Evolutionary conservation across 2,329 filamentous ascomycete species (phyloP).

Genomic region (Didymella segeticola): DNA sequence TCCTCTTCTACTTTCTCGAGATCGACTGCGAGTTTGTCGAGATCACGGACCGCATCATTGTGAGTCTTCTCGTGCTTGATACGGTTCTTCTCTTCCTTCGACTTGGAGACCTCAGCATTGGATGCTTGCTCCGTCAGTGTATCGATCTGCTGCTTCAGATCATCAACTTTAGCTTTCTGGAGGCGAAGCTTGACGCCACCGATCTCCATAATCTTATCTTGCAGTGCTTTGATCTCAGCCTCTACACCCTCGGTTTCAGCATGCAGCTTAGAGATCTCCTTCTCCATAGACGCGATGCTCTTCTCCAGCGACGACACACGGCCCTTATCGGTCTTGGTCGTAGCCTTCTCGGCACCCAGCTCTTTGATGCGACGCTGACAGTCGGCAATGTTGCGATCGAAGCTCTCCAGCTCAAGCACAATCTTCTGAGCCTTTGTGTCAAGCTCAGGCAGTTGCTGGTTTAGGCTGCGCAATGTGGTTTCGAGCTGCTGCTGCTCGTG

Average conservation of each 20-base stretch:
- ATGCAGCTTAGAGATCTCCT: conserved; percentile 80
- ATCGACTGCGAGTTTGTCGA: conserved; percentile 74
- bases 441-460: conserved; percentile 79
- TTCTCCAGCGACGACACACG: conserved; percentile 77
- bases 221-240: conserved; percentile 87
- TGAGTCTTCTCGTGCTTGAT: conserved; percentile 85
- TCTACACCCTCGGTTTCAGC: conserved; percentile 89
- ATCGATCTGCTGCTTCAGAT: conserved; percentile 80
- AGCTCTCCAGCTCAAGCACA: conserved; percentile 84
- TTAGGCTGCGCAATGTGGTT: conserved; percentile 71
- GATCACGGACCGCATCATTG: conserved; percentile 78
- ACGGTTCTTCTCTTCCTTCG: conserved; percentile 92
- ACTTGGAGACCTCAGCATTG: conserved; percentile 83
- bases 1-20: conserved; percentile 80
- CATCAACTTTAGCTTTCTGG: conserved; percentile 90
- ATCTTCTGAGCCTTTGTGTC: conserved; percentile 94
- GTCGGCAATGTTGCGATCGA: conserved; percentile 82
- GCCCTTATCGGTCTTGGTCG: conserved; percentile 79
- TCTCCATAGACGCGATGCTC: conserved; percentile 75
- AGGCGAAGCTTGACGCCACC: conserved; percentile 90
- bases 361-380: conserved; percentile 86
- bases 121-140: conserved; percentile 82
- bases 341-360: conserved; percentile 78
- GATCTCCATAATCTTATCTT: conserved; percentile 98
- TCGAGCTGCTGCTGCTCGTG: conserved; percentile 84